Evolutionary conservation across 179 eudicot genomes (phyloP).

Genomic region (Pouteria campechiana): DNA sequence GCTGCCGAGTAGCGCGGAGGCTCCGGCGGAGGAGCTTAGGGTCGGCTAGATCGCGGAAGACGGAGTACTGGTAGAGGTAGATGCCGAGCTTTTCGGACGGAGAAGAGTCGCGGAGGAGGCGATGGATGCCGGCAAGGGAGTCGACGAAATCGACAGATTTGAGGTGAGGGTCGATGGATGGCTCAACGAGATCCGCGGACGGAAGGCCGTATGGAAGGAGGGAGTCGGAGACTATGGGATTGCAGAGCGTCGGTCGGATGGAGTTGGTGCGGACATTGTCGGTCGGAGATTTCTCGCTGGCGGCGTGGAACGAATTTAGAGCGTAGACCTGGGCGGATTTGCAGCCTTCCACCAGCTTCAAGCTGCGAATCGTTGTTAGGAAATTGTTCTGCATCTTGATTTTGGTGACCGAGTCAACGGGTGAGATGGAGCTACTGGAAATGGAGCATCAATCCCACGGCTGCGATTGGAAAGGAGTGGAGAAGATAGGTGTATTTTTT

Average conservation of each 20-base stretch:
- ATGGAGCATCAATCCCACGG: background rate
- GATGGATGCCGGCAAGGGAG: constrained; percentile 37
- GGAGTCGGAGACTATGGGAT: constrained; percentile 19
- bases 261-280: constrained; percentile 17
- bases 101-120: constrained; percentile 22
- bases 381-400: constrained; percentile 62
- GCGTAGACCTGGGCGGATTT: constrained; percentile 49
- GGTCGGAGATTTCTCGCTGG: constrained; percentile 15
- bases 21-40: constrained; percentile 50
- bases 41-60: constrained; percentile 36
- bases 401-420: constrained; percentile 5
- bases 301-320: constrained; percentile 20
- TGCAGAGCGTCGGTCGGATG: constrained; percentile 3
- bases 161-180: constrained; percentile 45
- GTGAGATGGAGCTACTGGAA: constrained; percentile 2
- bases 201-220: constrained; percentile 44
- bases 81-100: constrained; percentile 20
- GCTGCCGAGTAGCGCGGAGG: constrained; percentile 49
- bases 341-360: constrained; percentile 70
- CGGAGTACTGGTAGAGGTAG: constrained; percentile 48
- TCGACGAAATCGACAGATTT: constrained; percentile 45
- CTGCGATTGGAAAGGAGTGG: background rate
- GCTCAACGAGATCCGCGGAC: constrained; percentile 44
- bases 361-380: constrained; percentile 62
- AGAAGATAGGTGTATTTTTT: background rate